Evolutionary conservation across 1,284 basidiomycete species (phyloP), one percentile per base, ranked within the genome.

Genomic region (Austroboletus novae-zelandiae): DNA sequence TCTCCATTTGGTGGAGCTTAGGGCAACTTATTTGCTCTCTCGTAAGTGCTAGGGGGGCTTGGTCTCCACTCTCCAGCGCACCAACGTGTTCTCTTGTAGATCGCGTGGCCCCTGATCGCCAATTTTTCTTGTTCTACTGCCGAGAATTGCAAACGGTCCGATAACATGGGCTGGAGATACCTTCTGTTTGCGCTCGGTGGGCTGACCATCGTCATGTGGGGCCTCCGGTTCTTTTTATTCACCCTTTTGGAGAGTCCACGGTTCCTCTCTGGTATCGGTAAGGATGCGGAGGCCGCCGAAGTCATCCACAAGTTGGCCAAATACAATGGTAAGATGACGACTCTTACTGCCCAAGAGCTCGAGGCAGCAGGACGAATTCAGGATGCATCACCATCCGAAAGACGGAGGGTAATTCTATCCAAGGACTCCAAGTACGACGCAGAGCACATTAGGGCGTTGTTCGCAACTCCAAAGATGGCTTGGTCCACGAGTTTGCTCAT

Each of bases 1-100:
- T 89, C 7, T 83, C 83, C 1, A 79, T 86, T 20, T 89, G 81
- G 82, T 89, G 85, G 84, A 77, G 78, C 5, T 74, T 87, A 57
- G 80, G 87, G 51, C 77, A 84, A 67, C 72, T 89, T 36, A 55
- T 89, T 45, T 76, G 77, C 39, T 79, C 81, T 70, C 64, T 89
- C 60, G 76, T 89, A 63, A 55, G 79, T 69, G 14, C 47, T 59
- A 20, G 53, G 55, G 39, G 14, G 5, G 3, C 7, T 2, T n/a
- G 3, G 9, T 60, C 54, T 41, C 37, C 31, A 30, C 9, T 60
- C 54, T 41, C 37, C 31, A 30, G 25, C 18, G 8, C 5, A 13
- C 52, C 15, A 17, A 55, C 14, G 7, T 1, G 5, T 25, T 1
- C 1, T 30, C 10, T 13, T n/a, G 27, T 45, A 69, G 74, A 66